Conservation (phyloP, 2,329 filamentous ascomycete genomes). For the Aspergillus thermomutatus region DNA sequence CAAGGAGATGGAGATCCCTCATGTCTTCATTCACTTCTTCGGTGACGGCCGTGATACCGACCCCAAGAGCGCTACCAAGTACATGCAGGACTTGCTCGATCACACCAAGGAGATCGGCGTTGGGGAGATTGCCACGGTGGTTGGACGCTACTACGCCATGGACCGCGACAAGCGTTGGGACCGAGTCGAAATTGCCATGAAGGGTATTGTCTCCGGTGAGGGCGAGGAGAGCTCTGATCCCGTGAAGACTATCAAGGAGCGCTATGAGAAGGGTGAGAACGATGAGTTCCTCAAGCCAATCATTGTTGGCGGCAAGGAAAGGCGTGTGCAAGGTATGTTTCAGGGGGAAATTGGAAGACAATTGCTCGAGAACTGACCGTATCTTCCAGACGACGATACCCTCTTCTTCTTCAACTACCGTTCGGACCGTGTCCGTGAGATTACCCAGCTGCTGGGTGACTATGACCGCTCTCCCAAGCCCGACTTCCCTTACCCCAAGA, state of each 20-base stretch:
- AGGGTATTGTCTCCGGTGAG: conserved; percentile 80
- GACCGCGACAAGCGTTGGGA: conserved; percentile 99
- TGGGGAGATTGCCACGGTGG: conserved; percentile 86
- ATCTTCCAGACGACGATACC: conserved; percentile 71
- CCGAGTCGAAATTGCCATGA: conserved; percentile 82
- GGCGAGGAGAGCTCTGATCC: conserved; percentile 83
- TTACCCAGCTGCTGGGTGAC: conserved; percentile 89
- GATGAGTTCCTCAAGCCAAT: conserved; percentile 99
- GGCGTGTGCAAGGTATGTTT: conserved; percentile 72
- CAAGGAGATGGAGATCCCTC: conserved; percentile 79
- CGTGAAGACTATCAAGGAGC: conserved; percentile 78
- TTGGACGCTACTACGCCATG: conserved; percentile 98
- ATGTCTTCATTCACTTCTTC: conserved; percentile 99
- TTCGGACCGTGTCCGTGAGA: conserved; percentile 92
- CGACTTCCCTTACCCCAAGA: conserved; percentile 91
- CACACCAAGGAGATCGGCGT: conserved; percentile 78
- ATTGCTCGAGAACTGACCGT: conserved; percentile 16
- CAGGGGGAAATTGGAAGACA: neutral
- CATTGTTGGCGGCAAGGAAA: conserved; percentile 82
- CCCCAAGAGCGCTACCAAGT: conserved; percentile 84
- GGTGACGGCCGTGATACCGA: conserved; percentile 97
- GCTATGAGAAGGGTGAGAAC: conserved; percentile 82
- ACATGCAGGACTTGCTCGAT: conserved; percentile 81
- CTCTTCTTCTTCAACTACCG: conserved; percentile 99
- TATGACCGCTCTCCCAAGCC: conserved; percentile 86